phyloP scores from a whole-genome alignment of 768 basidiomycete genomes.

The Hericium erinaceus region DNA sequence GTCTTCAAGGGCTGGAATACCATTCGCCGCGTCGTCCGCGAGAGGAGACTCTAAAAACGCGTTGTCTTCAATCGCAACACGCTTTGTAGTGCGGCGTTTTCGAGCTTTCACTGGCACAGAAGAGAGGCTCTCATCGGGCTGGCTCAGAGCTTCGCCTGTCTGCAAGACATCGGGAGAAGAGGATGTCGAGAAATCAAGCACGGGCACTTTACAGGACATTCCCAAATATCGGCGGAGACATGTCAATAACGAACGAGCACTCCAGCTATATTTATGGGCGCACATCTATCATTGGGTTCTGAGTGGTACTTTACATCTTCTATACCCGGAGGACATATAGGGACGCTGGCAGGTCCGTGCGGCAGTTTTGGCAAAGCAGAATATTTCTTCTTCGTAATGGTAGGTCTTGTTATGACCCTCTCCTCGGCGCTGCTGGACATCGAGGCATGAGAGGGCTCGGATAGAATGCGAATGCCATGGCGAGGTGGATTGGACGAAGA shows the following conservation, averaged over 20 bases:
- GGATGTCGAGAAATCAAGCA: no score
- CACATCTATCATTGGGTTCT: slow-evolving; percentile 1
- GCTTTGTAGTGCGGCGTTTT: no score
- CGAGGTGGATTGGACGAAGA: no score
- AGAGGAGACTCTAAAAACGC: no score
- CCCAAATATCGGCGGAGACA: no score
- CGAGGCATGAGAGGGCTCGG: neutral
- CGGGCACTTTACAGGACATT: no score
- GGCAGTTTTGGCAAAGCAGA: slow-evolving; percentile 46
- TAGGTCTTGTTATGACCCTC: slow-evolving; percentile 3
- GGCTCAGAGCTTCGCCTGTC: no score
- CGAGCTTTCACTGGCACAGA: no score
- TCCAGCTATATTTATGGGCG: neutral
- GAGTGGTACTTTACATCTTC: neutral
- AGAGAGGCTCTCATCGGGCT: no score
- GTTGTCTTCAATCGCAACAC: no score
- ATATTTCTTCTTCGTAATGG: slow-evolving; percentile 40
- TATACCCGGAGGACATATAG: neutral
- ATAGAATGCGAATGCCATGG: neutral
- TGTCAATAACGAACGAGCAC: neutral
- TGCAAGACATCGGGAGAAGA: no score
- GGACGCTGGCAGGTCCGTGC: neutral
- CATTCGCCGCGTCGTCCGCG: no score
- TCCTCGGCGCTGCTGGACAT: neutral
- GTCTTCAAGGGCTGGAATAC: neutral